A percentile compares a stretch with the other conserved stretches of the same genome.
Conservation (phyloP, 352 stramenopile species). For the Blastocystis sp. region DNA sequence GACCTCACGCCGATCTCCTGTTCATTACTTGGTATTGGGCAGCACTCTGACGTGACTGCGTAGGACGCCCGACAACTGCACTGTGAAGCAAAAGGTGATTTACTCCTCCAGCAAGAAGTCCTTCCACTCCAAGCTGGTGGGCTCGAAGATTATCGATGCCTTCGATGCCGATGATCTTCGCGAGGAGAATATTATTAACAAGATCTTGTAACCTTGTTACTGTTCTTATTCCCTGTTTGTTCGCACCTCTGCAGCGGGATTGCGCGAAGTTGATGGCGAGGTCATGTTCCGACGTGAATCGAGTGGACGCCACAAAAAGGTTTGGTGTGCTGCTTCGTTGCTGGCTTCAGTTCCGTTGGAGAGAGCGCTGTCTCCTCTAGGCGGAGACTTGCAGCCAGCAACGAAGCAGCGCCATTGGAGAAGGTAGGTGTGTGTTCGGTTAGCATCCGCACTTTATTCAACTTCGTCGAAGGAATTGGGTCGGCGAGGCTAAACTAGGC, state of each 20-base stretch:
- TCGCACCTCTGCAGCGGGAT: too few relatives aligned
- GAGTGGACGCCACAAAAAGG: too few relatives aligned
- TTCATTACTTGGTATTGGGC: conserved; percentile 60
- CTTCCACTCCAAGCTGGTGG: conserved; percentile 56
- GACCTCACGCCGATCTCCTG: conserved; percentile 63
- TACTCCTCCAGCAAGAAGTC: conserved; percentile 72
- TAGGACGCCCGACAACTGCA: conserved; percentile 74
- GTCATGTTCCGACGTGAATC: too few relatives aligned
- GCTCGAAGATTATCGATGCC: conserved; percentile 63
- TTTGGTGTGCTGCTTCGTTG: too few relatives aligned
- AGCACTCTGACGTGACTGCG: not conserved
- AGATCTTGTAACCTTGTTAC: conserved; percentile 60
- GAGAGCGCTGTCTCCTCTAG: too few relatives aligned
- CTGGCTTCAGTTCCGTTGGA: too few relatives aligned
- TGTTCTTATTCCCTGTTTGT: too few relatives aligned
- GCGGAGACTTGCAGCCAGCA: too few relatives aligned
- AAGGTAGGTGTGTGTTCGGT: too few relatives aligned
- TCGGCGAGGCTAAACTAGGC: not conserved
- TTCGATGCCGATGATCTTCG: conserved; percentile 68
- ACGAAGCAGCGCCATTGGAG: too few relatives aligned
- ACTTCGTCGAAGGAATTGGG: not conserved
- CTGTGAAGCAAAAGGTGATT: conserved; percentile 72
- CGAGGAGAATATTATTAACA: conserved; percentile 39
- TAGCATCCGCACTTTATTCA: not conserved
- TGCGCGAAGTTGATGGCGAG: too few relatives aligned